phyloP scores from a whole-genome alignment of 2,329 filamentous ascomycete genomes.

The Zasmidium citrigriseum region DNA sequence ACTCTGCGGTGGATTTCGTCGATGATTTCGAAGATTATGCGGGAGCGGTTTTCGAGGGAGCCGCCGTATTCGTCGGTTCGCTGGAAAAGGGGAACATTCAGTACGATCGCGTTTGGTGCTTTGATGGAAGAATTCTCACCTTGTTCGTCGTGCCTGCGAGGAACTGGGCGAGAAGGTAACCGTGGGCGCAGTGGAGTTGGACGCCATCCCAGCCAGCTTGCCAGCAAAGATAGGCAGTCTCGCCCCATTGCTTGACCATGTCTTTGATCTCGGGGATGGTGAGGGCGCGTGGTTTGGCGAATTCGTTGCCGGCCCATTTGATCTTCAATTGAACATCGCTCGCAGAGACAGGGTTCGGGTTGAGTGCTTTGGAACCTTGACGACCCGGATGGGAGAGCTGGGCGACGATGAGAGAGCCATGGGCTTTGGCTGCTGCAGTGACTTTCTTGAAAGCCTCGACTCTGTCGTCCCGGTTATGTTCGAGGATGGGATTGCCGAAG shows the following conservation, averaged over 20 bases:
- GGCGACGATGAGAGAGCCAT: constrained; percentile 31
- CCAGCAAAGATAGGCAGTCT: constrained; percentile 29
- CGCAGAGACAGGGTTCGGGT: constrained; percentile 33
- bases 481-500: constrained; percentile 33
- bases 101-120: background rate
- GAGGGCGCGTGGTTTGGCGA: constrained; percentile 31
- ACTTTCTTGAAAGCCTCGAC: constrained; percentile 27
- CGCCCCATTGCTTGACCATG: constrained; percentile 28
- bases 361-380: constrained; percentile 29
- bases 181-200: constrained; percentile 39
- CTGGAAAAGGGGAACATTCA: background rate
- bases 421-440: constrained; percentile 22
- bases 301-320: constrained; percentile 30
- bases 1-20: constrained; percentile 30
- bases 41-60: constrained; percentile 40
- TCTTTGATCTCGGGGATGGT: constrained; percentile 31
- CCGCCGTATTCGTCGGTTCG: constrained; percentile 47
- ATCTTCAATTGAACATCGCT: constrained; percentile 34
- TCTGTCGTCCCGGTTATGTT: constrained; percentile 29
- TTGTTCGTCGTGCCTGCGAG: constrained; percentile 43
- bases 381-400: constrained; percentile 35
- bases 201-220: constrained; percentile 35
- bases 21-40: constrained; percentile 45
- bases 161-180: constrained; percentile 47
- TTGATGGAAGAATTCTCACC: background rate